Conservation (phyloP, 768 basidiomycete genomes). For the Daedaleopsis nitida region DNA sequence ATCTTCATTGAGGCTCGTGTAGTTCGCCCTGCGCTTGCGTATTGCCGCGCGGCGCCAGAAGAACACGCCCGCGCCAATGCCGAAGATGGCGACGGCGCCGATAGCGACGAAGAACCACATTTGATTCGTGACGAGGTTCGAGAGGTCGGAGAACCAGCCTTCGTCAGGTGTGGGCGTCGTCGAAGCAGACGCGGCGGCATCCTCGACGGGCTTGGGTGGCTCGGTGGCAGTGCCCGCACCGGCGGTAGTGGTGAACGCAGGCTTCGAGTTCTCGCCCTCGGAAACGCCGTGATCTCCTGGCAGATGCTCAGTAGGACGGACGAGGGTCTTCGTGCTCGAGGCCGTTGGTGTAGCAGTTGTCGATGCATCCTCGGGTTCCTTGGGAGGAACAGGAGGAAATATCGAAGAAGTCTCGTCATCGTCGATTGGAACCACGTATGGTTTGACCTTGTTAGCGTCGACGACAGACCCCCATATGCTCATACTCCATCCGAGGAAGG, state of each 20-base stretch:
- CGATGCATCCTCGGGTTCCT: constrained; percentile 5
- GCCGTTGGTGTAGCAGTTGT: constrained; percentile 27
- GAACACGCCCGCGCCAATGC: constrained; percentile 66
- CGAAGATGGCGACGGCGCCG: constrained; percentile 79
- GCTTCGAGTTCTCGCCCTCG: constrained; percentile 77
- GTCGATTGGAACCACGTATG: constrained; percentile 62
- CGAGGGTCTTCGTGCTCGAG: constrained; percentile 55
- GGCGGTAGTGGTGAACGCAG: constrained; percentile 54
- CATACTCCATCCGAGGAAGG: constrained; percentile 90
- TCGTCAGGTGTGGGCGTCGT: constrained; percentile 62
- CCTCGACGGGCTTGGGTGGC: constrained; percentile 20
- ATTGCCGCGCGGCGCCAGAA: constrained; percentile 70
- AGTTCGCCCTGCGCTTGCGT: constrained; percentile 41
- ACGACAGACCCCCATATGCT: constrained; percentile 88
- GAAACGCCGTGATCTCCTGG: constrained; percentile 84
- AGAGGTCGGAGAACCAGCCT: constrained; percentile 84
- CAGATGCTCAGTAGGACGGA: constrained; percentile 86
- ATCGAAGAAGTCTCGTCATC: constrained; percentile 28
- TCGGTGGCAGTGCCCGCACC: constrained; percentile 10
- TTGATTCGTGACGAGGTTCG: constrained; percentile 68
- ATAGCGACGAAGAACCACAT: constrained; percentile 91
- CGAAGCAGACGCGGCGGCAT: constrained; percentile 24
- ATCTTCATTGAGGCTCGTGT: constrained; percentile 63
- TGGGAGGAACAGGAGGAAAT: constrained; percentile 44
- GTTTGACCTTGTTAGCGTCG: constrained; percentile 62